These are phyloP conservation scores for Tulasnella sp. DNA, from an alignment of 768 basidiomycete genomes.

Conservation along the genomic window DNA sequence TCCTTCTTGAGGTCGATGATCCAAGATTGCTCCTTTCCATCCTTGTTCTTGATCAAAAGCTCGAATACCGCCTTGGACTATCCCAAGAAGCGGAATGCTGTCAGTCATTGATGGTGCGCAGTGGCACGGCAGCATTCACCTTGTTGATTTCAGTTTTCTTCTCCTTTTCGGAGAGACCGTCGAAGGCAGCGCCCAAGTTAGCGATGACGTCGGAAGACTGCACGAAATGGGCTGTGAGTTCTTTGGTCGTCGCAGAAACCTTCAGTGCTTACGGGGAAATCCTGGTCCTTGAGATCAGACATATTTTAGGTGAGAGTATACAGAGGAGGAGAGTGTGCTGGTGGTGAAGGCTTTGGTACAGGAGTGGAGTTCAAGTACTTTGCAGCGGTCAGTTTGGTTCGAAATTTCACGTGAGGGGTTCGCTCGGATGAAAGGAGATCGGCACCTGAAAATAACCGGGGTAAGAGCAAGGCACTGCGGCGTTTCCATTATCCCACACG, in stretches of 20 bases:
- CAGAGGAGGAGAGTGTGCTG: background rate
- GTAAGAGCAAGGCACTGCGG: background rate
- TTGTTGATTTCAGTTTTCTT: slow-evolving; percentile 53
- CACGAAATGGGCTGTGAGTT: background rate
- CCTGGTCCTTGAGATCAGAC: slow-evolving; percentile 67
- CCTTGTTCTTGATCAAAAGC: slow-evolving; percentile 68
- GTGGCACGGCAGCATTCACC: background rate
- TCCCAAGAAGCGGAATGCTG: background rate
- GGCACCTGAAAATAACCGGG: background rate
- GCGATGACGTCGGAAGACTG: slow-evolving; percentile 68
- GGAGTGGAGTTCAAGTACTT: slow-evolving; percentile 17
- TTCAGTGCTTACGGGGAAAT: slow-evolving; percentile 57
- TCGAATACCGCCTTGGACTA: slow-evolving; percentile 89
- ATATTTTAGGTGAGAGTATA: slow-evolving; percentile 41
- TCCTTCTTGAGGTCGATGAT: slow-evolving; percentile 91
- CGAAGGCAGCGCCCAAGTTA: slow-evolving; percentile 51
- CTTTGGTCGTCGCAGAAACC: background rate
- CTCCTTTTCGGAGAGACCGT: slow-evolving; percentile 54
- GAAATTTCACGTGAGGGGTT: slow-evolving; percentile 15
- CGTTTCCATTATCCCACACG: slow-evolving; percentile 3
- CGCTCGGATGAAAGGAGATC: background rate
- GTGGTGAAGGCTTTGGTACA: slow-evolving; percentile 10
- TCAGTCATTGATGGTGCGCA: background rate
- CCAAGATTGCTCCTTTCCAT: slow-evolving; percentile 71
- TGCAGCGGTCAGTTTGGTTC: background rate